Conservation (phyloP, 2,329 filamentous ascomycete species). For the Claviceps pazoutovae region DNA sequence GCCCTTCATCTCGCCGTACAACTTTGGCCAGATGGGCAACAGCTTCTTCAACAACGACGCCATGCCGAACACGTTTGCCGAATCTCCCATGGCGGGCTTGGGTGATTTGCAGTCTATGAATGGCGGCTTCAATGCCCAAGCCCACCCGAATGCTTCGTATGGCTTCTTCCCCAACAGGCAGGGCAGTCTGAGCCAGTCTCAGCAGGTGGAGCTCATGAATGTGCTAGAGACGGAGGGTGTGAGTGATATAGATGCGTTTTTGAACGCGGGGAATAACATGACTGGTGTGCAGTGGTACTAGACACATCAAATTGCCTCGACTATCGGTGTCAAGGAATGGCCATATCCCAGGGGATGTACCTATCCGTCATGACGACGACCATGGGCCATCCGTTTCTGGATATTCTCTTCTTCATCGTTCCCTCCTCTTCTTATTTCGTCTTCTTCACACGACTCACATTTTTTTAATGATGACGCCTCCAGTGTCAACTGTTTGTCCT, state of each 20-base stretch:
- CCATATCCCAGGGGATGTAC: too few relatives aligned
- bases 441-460: too few relatives aligned
- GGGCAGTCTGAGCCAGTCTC: slow-evolving; percentile 62
- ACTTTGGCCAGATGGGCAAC: slow-evolving; percentile 28
- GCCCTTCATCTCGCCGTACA: slow-evolving; percentile 39
- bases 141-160: slow-evolving; percentile 8
- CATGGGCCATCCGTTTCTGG: too few relatives aligned
- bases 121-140: slow-evolving; percentile 11
- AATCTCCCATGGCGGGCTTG: slow-evolving; percentile 16
- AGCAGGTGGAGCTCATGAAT: slow-evolving; percentile 73
- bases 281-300: slow-evolving; percentile 21
- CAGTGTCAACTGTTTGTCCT: too few relatives aligned
- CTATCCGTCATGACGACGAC: too few relatives aligned
- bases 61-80: slow-evolving; percentile 17
- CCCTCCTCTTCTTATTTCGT: too few relatives aligned
- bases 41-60: slow-evolving; percentile 27
- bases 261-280: slow-evolving; percentile 27
- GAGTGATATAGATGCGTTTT: slow-evolving; percentile 45
- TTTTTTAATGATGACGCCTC: too few relatives aligned
- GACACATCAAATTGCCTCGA: background rate
- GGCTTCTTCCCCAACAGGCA: slow-evolving; percentile 35
- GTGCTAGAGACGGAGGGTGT: slow-evolving; percentile 58
- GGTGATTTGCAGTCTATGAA: slow-evolving; percentile 16
- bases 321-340: too few relatives aligned
- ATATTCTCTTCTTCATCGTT: too few relatives aligned